Evolutionary conservation across 805 yeast species (phyloP), one percentile per base, ranked within the genome.

Genomic region (Geotrichum ghanense): DNA sequence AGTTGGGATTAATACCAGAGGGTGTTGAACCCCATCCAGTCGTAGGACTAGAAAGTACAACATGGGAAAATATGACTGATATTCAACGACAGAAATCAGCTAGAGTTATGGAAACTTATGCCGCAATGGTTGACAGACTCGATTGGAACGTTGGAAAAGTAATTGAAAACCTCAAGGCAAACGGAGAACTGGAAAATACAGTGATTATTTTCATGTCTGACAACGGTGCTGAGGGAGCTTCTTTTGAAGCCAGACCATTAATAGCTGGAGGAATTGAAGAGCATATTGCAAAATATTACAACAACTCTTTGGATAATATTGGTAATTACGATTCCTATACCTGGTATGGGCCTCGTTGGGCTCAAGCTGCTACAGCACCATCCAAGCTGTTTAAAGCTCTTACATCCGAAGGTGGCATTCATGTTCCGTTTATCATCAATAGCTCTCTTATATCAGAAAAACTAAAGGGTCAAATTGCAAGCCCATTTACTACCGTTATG

Each of bases 171-270:
- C 59, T 78, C 22, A 68, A 74, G 53, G 45, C 51, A 2, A 57
- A 62, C 1, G 74, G 68, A 10, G 74, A 74, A 55, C 57, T 69
- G 22, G 80, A 76, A 37, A 73, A 78, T 59, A 77, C 82, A 0
- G 64, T 76, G 52, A 64, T 77, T n/a, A 50, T 75, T 26, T 78
- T 78, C 62, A 73, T 76, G 71, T 75, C 81, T 2, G 82, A 78
- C 58, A 78, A 78, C 56, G 83, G 82, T 21, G 82, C 82, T 3
- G 82, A 78, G 56, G 79, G 82, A 14, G 71, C 75, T 69, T 60
- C 74, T 44, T 63, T 74, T 60, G 80, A 76, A 51, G 81, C 79
- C 2, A 60, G 74, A 53, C 80, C 83, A 2, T 57, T 74, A 41
- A 49, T 60, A 3, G 61, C 63, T 25, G 42, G 42, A 10, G 34